Evolutionary conservation across 1,284 basidiomycete genomes (phyloP).

Genomic region (Tilletia caries): DNA sequence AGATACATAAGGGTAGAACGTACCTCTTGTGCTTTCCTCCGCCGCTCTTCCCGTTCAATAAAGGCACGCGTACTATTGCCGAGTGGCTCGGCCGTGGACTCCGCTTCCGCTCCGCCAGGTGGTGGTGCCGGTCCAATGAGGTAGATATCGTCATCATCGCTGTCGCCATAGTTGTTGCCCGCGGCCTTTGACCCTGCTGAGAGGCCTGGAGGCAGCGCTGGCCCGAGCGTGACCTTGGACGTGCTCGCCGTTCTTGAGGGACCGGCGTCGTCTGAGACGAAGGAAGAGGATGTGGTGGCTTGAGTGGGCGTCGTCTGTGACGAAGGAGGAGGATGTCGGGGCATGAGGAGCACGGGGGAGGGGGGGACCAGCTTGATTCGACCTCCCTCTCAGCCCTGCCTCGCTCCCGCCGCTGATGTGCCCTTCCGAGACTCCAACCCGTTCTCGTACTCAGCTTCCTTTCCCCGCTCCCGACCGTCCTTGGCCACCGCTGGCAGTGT

Average conservation of each 20-base stretch:
- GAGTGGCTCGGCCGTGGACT: slow-evolving; percentile 10
- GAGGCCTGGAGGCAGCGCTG: slow-evolving; percentile 24
- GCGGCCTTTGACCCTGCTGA: neutral
- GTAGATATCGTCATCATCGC: neutral
- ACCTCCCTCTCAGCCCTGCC: too few relatives aligned
- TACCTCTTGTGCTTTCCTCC: slow-evolving; percentile 21
- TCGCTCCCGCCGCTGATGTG: too few relatives aligned
- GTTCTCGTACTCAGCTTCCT: too few relatives aligned
- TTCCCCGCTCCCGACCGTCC: too few relatives aligned
- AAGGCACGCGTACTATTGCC: slow-evolving; percentile 22
- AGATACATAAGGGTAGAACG: neutral
- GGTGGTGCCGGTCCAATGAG: slow-evolving; percentile 23
- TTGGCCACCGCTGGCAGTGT: too few relatives aligned
- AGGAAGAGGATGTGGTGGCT: slow-evolving; percentile 15
- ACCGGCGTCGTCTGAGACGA: slow-evolving; percentile 7
- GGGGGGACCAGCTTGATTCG: too few relatives aligned
- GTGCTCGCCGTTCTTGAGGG: slow-evolving; percentile 8
- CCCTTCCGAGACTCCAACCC: too few relatives aligned
- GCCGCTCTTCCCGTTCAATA: slow-evolving; percentile 30
- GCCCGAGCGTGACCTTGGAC: slow-evolving; percentile 19
- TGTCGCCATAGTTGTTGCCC: neutral
- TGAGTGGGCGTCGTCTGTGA: too few relatives aligned
- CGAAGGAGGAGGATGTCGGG: too few relatives aligned
- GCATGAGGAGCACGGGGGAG: too few relatives aligned
- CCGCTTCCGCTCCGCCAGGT: neutral